Conservation (phyloP, 2,329 filamentous ascomycete species). For the Dendrostoma leiphaemia region DNA sequence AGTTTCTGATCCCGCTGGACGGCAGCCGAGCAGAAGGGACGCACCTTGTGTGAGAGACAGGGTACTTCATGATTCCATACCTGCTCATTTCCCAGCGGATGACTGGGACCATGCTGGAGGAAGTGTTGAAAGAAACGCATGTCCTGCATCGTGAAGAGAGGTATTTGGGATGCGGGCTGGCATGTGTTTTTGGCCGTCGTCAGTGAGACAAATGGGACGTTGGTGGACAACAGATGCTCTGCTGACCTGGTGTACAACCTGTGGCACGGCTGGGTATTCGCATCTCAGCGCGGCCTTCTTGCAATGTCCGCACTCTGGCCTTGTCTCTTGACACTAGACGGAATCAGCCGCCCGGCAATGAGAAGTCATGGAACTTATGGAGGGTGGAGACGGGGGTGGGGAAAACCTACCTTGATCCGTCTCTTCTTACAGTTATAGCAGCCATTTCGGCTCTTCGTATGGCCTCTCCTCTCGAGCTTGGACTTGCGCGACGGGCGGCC, state of each 20-base stretch:
- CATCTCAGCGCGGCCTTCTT: constrained; percentile 60
- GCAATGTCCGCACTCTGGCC: constrained; percentile 62
- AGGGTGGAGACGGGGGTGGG: too few species aligned
- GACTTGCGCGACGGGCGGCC: constrained; percentile 27
- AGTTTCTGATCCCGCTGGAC: too few species aligned
- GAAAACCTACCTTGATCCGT: constrained; percentile 65
- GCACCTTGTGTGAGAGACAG: constrained; percentile 63
- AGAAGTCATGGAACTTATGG: too few species aligned
- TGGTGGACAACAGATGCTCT: too few species aligned
- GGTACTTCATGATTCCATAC: constrained; percentile 68
- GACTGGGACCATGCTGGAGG: constrained; percentile 58
- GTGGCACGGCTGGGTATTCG: constrained; percentile 55
- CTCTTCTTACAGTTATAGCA: constrained; percentile 68
- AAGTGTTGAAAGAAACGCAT: constrained; percentile 72
- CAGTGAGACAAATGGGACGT: too few species aligned
- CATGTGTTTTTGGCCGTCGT: too few species aligned
- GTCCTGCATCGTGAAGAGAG: constrained; percentile 58
- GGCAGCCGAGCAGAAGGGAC: too few species aligned
- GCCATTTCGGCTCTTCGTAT: constrained; percentile 64
- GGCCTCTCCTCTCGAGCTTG: constrained; percentile 55
- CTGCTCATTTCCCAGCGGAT: constrained; percentile 63
- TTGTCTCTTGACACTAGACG: constrained; percentile 62
- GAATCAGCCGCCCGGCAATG: too few species aligned
- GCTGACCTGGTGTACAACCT: constrained; percentile 50
- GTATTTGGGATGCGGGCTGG: constrained; percentile 58